A percentile compares a stretch with the other conserved stretches of the same genome.
These are phyloP conservation scores for Cladosporium cucumerinum DNA, from an alignment of 2,329 filamentous ascomycete species.

Conservation along the genomic window DNA sequence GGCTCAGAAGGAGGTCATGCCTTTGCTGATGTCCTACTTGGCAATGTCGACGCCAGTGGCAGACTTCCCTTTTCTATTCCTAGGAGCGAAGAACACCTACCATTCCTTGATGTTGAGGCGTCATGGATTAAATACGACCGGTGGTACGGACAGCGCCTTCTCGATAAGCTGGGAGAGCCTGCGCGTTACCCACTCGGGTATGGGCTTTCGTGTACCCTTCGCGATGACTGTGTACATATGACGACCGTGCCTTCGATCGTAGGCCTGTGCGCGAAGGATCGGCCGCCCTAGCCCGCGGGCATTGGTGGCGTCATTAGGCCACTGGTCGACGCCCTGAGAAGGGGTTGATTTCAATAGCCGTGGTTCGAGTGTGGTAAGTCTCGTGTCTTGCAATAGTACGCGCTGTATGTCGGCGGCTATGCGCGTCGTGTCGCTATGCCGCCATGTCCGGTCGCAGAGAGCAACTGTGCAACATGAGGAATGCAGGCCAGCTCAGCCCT, in stretches of 20 bases:
- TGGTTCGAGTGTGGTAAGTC: not conserved
- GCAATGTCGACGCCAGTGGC: conserved; percentile 19
- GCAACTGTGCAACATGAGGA: conserved; percentile 2
- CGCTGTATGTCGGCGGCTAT: not conserved
- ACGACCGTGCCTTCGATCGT: not conserved
- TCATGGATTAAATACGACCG: conserved; percentile 24
- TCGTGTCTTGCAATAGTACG: not conserved
- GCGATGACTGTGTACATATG: not conserved
- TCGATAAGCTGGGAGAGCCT: conserved; percentile 26
- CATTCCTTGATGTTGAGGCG: conserved; percentile 25
- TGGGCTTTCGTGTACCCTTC: conserved; percentile 5
- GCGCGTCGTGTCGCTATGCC: not conserved
- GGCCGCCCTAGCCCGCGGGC: not conserved
- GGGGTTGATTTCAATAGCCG: not conserved
- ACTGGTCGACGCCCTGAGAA: not conserved
- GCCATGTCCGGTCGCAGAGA: not conserved
- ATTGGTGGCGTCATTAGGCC: not conserved
- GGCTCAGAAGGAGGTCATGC: conserved; percentile 22
- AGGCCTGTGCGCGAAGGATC: not conserved
- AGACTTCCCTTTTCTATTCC: conserved; percentile 22
- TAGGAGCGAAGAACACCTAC: conserved; percentile 25
- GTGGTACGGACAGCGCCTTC: conserved; percentile 28
- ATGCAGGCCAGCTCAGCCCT: conserved; percentile 4
- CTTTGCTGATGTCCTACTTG: conserved; percentile 19
- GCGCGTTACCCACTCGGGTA: conserved; percentile 18